These are phyloP conservation scores for Nicotiana noctiflora DNA, from an alignment of 257 asterid genomes.

Conservation along the genomic window DNA sequence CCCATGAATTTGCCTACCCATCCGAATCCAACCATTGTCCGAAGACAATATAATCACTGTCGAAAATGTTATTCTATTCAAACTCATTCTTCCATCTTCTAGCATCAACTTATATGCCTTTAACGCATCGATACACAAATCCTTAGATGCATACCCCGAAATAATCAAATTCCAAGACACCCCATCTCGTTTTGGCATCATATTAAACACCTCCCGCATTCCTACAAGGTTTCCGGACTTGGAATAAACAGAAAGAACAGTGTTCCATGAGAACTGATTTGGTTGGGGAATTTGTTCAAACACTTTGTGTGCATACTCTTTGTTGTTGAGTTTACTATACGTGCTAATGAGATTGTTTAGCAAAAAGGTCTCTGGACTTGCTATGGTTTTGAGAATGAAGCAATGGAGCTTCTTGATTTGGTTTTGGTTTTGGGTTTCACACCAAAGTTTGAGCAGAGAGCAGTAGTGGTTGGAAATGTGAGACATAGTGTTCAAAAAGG, in stretches of 20 bases:
- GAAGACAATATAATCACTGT: slow-evolving; percentile 51
- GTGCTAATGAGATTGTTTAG: slow-evolving; percentile 49
- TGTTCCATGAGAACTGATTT: slow-evolving; percentile 77
- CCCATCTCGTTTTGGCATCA: slow-evolving; percentile 68
- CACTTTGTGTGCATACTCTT: slow-evolving; percentile 53
- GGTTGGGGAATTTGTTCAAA: slow-evolving; percentile 60
- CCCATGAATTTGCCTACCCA: slow-evolving; percentile 74
- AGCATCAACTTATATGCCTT: slow-evolving; percentile 64
- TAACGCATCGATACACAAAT: slow-evolving; percentile 46
- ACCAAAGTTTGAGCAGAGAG: slow-evolving; percentile 57
- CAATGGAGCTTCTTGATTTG: slow-evolving; percentile 66
- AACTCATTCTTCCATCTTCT: slow-evolving; percentile 40
- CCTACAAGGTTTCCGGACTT: slow-evolving; percentile 37
- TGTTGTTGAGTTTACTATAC: slow-evolving; percentile 35
- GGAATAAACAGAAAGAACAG: slow-evolving; percentile 66
- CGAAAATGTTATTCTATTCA: slow-evolving; percentile 73
- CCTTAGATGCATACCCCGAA: slow-evolving; percentile 61
- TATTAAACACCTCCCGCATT: slow-evolving; percentile 45
- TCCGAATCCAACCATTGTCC: slow-evolving; percentile 51
- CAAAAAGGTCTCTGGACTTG: slow-evolving; percentile 61
- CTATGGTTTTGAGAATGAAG: slow-evolving; percentile 42
- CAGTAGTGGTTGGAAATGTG: slow-evolving; percentile 51
- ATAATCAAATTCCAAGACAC: slow-evolving; percentile 85
- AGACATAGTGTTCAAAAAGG: slow-evolving; percentile 26
- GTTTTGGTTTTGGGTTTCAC: slow-evolving; percentile 39